Evolutionary conservation across 2,329 filamentous ascomycete species (phyloP).

Genomic region (Calonectria honghensis): DNA sequence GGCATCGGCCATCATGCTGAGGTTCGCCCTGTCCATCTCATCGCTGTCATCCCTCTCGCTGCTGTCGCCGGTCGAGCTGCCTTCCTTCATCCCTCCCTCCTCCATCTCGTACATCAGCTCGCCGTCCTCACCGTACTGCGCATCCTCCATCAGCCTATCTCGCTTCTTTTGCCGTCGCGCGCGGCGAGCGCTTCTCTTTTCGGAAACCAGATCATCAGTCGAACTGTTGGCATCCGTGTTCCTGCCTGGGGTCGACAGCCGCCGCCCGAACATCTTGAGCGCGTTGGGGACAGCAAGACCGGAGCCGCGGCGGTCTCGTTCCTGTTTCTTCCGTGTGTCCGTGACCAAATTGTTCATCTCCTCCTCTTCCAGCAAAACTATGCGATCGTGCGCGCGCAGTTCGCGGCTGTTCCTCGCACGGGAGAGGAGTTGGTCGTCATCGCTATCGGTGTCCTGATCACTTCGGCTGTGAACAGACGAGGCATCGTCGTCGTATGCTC

Average conservation of each 20-base stretch:
- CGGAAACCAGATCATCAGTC: slow-evolving; percentile 68
- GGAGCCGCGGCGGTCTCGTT: slow-evolving; percentile 70
- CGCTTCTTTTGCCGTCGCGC: slow-evolving; percentile 72
- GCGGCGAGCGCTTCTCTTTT: slow-evolving; percentile 70
- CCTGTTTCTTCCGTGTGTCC: slow-evolving; percentile 69
- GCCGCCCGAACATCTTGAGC: slow-evolving; percentile 65
- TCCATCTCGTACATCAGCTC: slow-evolving; percentile 94
- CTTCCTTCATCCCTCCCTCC: slow-evolving; percentile 82
- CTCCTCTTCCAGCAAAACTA: slow-evolving; percentile 85
- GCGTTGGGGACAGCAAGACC: slow-evolving; percentile 71
- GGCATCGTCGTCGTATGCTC: slow-evolving; percentile 81
- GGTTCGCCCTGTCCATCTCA: slow-evolving; percentile 72
- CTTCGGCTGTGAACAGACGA: slow-evolving; percentile 79
- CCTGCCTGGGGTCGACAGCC: slow-evolving; percentile 53
- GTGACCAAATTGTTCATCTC: slow-evolving; percentile 78
- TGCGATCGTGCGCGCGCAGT: slow-evolving; percentile 80
- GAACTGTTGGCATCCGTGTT: slow-evolving; percentile 64
- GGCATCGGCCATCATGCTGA: slow-evolving; percentile 69
- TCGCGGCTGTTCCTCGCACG: slow-evolving; percentile 81
- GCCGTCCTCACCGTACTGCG: slow-evolving; percentile 79
- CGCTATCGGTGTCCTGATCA: slow-evolving; percentile 85
- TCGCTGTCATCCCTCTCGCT: slow-evolving; percentile 77
- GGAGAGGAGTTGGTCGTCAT: slow-evolving; percentile 81
- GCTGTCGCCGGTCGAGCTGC: slow-evolving; percentile 78
- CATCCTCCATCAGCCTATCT: slow-evolving; percentile 71